Percentiles rank a stretch among this genome's conserved stretches.
Conservation (phyloP, 768 basidiomycete genomes). For the Auriscalpium vulgare region DNA sequence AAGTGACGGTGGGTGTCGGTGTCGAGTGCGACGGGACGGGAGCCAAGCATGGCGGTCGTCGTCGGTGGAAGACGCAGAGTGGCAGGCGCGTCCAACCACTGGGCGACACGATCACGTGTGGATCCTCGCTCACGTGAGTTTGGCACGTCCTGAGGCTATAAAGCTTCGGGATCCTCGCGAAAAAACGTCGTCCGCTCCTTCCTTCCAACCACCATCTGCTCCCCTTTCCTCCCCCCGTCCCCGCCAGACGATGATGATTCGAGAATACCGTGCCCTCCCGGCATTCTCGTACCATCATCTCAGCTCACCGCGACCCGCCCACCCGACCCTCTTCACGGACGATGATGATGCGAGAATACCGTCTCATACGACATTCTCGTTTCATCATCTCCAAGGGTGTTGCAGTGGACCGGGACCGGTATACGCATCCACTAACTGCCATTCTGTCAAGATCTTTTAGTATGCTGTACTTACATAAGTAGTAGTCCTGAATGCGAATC, state of each 20-base stretch:
- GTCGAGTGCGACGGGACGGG: constrained; percentile 20
- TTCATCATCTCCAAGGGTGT: no score
- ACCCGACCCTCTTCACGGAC: no score
- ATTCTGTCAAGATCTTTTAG: no score
- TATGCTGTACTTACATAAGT: no score
- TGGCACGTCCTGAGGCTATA: background rate
- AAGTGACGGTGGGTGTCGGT: constrained; percentile 15
- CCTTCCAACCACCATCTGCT: background rate
- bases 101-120: background rate
- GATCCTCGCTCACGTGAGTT: background rate
- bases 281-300: background rate
- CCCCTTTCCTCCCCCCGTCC: background rate
- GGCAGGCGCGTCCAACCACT: background rate
- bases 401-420: no score
- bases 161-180: background rate
- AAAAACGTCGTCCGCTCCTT: background rate
- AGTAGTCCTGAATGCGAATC: no score
- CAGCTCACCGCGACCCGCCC: background rate
- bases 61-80: background rate
- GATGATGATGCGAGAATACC: no score
- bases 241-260: background rate
- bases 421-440: no score
- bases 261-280: background rate
- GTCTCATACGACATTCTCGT: no score
- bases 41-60: constrained; percentile 10